Evolutionary conservation across 495 filamentous ascomycete species (phyloP), one percentile per base, ranked within the genome.

Genomic region (Corynascus novoguineensis): DNA sequence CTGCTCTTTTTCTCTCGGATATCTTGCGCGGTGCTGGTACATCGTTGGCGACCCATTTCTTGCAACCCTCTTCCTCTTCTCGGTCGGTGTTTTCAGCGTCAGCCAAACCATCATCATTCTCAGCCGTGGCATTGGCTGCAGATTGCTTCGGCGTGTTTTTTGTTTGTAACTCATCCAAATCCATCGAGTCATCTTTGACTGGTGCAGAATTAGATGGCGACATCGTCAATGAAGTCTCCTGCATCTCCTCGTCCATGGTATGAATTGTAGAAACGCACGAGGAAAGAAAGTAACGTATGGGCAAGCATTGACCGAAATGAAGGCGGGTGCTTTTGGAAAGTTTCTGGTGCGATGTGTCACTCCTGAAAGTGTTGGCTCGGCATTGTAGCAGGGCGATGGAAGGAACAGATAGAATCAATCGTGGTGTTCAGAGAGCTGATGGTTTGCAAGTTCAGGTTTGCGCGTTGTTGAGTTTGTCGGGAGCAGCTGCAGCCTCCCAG

Each of bases 1-100:
- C 81, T 5, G 65, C 60, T 29, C 72, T 71, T 31, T 76, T 75
- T 22, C 73, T 74, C 50, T 81, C 73, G 2, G 78, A 76, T 35
- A 74, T 65, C 48, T 73, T 75, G 21, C 64, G 65, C 44, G 65
- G 61, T 17, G 64, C 58, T 17, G 64, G 17, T 4, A 49, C 51
- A 21, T 63, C 42, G 25, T 73, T 63, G 37, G 65, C 37, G 1
- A 58, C 34, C 53, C 48, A 64, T 38, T 51, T 37, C 31, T 68
- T 60, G 41, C 17, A 25, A 3, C 38, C 51, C 37, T 55, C 63
- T 35, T 66, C 65, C 35, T 61, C 60, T 51, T 60, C 65, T 32
- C 48, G 57, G 42, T 62, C 59, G 11, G 61, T 58, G 19, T 66
- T 57, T 9, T 35, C 44, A 8, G 5, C 55, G 29, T 50, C 24